A percentile compares a stretch with the other conserved stretches of the same genome.
Conservation (phyloP, 2,329 filamentous ascomycete species). For the Cercospora sesami region DNA sequence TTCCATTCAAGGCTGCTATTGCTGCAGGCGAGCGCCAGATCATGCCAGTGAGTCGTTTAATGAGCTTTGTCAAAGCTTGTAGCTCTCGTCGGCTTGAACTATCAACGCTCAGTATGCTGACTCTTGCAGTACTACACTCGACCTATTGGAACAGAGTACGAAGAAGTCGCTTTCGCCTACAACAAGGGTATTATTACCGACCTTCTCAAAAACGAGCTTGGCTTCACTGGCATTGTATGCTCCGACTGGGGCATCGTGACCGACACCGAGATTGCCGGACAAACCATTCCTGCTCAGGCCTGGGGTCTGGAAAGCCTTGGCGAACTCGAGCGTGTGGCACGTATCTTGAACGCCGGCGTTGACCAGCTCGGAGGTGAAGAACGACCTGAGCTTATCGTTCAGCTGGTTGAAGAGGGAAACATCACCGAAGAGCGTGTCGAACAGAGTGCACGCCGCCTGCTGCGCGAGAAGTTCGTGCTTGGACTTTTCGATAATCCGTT, state of each 20-base stretch:
- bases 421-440: not conserved
- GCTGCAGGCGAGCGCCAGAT: not conserved
- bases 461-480: not conserved
- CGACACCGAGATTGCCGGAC: not conserved
- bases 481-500: too few relatives aligned
- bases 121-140: not conserved
- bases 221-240: not conserved
- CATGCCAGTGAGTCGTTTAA: not conserved
- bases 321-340: not conserved
- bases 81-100: too few relatives aligned
- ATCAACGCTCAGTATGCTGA: not conserved
- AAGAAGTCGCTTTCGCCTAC: not conserved
- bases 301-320: not conserved
- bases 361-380: not conserved
- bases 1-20: not conserved
- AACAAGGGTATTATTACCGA: not conserved
- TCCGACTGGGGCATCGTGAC: not conserved
- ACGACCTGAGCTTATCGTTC: not conserved
- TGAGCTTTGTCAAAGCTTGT: too few relatives aligned
- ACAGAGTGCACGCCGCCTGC: not conserved
- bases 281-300: not conserved
- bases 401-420: not conserved
- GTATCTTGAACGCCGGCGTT: not conserved
- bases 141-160: not conserved
- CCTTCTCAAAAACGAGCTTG: not conserved